Evolutionary conservation across 164 flowering plant species (phyloP).

Genomic region (Brasenia schreberi): DNA sequence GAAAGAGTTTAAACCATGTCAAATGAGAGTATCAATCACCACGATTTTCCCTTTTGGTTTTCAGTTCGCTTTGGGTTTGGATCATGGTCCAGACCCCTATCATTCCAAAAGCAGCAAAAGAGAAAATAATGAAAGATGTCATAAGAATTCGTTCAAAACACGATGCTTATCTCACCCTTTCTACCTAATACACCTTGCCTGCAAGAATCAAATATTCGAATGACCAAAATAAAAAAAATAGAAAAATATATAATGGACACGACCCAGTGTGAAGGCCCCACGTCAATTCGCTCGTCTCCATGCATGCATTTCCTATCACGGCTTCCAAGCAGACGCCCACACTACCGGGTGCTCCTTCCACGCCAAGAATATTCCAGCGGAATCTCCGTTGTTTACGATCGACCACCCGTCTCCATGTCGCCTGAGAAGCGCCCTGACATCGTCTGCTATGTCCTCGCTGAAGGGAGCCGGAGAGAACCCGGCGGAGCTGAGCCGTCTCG

Average conservation of each 20-base stretch:
- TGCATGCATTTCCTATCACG: conserved; percentile 9
- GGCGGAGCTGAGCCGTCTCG: conserved; percentile 27
- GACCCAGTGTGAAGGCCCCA: neutral
- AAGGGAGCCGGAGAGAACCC: conserved; percentile 41
- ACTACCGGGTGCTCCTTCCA: conserved; percentile 92
- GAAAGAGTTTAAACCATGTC: too few species aligned
- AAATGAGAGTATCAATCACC: too few species aligned
- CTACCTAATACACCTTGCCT: neutral
- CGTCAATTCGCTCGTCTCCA: neutral
- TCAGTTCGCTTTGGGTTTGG: too few species aligned
- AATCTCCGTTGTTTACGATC: conserved; percentile 27
- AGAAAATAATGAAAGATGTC: too few species aligned
- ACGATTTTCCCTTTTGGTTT: too few species aligned
- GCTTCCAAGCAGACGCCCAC: conserved; percentile 90
- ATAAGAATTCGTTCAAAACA: neutral
- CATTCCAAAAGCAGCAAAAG: too few species aligned
- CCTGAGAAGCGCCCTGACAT: conserved; percentile 67
- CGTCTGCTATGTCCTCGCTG: conserved; percentile 83
- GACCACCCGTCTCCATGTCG: conserved; percentile 94
- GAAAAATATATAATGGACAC: neutral
- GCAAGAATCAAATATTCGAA: neutral
- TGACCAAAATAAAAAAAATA: too few species aligned
- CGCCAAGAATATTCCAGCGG: conserved; percentile 62
- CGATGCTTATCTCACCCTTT: neutral
- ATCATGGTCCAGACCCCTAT: too few species aligned